These are phyloP conservation scores for Tylopilus sp. DNA, from an alignment of 768 basidiomycete species.

Conservation along the genomic window DNA sequence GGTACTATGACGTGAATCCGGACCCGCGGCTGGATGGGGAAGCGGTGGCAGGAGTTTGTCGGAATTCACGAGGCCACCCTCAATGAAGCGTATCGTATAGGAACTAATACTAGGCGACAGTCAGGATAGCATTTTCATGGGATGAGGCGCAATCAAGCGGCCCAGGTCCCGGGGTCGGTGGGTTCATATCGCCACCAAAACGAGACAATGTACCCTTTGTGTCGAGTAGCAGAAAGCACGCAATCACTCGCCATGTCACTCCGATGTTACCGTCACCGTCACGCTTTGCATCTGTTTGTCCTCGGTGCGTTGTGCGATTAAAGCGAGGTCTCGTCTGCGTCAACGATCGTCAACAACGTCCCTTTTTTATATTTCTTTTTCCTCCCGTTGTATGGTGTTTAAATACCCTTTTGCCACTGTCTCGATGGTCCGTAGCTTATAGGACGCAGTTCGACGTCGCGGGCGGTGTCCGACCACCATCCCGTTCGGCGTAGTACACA, in stretches of 20 bases:
- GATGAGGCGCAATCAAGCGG: background rate
- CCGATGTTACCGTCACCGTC: slow-evolving; percentile 10
- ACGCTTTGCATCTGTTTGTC: slow-evolving; percentile 20
- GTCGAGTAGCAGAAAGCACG: slow-evolving; percentile 32
- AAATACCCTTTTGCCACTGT: slow-evolving; percentile 35
- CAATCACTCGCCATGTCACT: slow-evolving; percentile 7
- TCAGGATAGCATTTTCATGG: too few species aligned
- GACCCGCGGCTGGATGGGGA: too few species aligned
- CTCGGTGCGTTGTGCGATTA: slow-evolving; percentile 29
- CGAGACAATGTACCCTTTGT: background rate
- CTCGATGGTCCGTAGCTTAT: slow-evolving; percentile 31
- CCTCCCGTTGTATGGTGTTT: slow-evolving; percentile 41
- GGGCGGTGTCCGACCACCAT: slow-evolving; percentile 48
- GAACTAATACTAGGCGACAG: background rate
- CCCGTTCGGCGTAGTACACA: slow-evolving; percentile 31
- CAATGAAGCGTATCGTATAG: background rate
- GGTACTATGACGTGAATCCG: background rate
- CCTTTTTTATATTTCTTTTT: slow-evolving; percentile 21
- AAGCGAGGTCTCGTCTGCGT: slow-evolving; percentile 22
- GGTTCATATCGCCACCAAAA: background rate
- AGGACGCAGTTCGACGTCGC: slow-evolving; percentile 57
- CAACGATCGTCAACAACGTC: slow-evolving; percentile 52
- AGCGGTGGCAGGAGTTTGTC: too few species aligned
- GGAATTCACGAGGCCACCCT: background rate
- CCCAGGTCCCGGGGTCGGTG: too few species aligned